Evolutionary conservation across 2,329 filamentous ascomycete species (phyloP), one percentile per base, ranked within the genome.

Genomic region (Cercospora zeina): DNA sequence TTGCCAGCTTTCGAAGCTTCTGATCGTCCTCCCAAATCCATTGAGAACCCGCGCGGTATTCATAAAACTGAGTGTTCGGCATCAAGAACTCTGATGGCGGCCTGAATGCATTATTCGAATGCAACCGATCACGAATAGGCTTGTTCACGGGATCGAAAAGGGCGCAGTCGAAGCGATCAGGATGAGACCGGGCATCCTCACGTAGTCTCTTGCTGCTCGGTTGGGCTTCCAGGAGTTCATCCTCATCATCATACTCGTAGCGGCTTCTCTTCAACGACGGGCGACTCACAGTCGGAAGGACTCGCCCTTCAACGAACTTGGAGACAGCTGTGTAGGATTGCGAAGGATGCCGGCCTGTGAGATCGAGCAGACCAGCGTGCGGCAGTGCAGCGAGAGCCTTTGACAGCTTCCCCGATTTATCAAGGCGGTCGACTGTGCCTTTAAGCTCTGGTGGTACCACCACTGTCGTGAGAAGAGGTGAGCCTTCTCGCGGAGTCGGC

Each of bases 1-100:
- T 89, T 16, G 97, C 95, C 42, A 96, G 82, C 50, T 83, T 84
- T 58, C 90, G 88, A 6, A 99, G 81, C 75, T 96, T 91, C 69
- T 97, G 93, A 68, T 99, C 95, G 74, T 99, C 95, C 2, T 88
- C 82, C 72, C 86, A 84, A 0, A 91, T 91, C 95, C 95, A 99
- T 72, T 97, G 92, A 2, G 95, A 97, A 1, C 92, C 88, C 58
- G 83, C 86, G 39, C 95, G 85, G 65, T 85, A 89, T 75, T 99
- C 93, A 71, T 96, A 97, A 77, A 97, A 99, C 57, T 84, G 87
- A 68, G 93, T 89, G 1, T 88, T 85, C 0, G 95, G 95, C 93
- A 97, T 97, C 0, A 86, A 85, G 73, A 92, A 88, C 74, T 97
- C 93, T 0, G 91, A 92, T 0, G 95, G 95, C 14, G 95, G 95